Conservation (phyloP, 345 rosid species). For the Euphorbia lathyris region DNA sequence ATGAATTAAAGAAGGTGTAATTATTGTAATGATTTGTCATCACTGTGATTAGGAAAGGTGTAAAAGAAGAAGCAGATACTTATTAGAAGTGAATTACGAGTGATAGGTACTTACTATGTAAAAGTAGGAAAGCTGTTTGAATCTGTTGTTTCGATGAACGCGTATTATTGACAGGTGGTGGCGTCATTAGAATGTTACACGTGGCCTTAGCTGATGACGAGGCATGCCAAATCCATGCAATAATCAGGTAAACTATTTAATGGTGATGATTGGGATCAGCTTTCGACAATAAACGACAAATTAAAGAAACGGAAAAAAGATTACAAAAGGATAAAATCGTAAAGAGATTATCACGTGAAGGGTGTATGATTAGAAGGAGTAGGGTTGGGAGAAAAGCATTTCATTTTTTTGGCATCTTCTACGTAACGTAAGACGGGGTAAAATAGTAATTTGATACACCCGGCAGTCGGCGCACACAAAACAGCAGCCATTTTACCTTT, state of each 20-base stretch:
- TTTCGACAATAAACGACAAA: not conserved
- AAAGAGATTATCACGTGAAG: conserved; percentile 18
- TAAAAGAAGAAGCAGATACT: no score
- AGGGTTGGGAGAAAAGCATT: not conserved
- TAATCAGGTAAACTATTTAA: not conserved
- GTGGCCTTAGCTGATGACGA: not conserved
- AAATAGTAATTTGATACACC: not conserved
- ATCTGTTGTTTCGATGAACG: conserved; percentile 12
- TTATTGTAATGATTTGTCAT: no score
- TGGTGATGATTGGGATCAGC: not conserved
- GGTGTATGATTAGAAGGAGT: no score
- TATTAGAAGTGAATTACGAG: no score
- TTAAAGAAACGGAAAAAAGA: conserved; percentile 4
- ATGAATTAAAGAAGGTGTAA: no score
- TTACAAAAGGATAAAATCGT: not conserved
- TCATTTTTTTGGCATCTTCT: not conserved
- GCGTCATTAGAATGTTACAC: not conserved
- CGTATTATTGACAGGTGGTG: conserved; percentile 24
- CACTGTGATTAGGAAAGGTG: no score
- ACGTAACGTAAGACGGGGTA: conserved; percentile 6
- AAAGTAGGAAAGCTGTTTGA: conserved; percentile 19
- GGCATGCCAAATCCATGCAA: conserved; percentile 7
- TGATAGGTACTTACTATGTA: no score
- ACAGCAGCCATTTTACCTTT: not conserved
- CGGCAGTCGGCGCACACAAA: conserved; percentile 8